Base-by-base conservation (phyloP, 768 basidiomycete species). In the Phylloporus sp. region DNA sequence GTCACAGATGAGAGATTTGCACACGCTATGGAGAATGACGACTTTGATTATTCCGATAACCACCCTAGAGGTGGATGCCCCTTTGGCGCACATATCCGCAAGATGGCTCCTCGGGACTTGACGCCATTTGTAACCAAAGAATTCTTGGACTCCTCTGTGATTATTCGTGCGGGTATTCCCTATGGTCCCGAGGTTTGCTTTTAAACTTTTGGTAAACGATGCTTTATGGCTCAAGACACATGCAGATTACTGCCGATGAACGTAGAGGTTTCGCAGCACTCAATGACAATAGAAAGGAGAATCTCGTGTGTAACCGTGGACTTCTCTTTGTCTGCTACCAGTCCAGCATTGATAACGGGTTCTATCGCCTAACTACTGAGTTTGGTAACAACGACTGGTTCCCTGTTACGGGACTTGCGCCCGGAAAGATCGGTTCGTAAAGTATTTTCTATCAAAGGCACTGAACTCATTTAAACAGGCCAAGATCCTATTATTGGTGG, bases 1-100 rank as follows among this genome's bases (percentile, higher is more conserved):
- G 56, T 69, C 27, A 78, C 80, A 50, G 73, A 80, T 49, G 68
- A 61, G 6, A 57, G 26, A 6, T 68, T 73, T 6, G 49, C 13
- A 4, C 71, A 79, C 59, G 61, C 68, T 10, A 54, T 68, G 20
- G 74, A 74, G 55, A 65, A 74, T 54, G 77, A 80, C 67, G 56
- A 69, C 29, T 79, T 74, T 48, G 71, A 66, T 53, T 74, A 63
- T 34, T 45, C 60, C 4, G 41, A 50, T 26, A 52, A 44, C 8
- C 52, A 61, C 26, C 45, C 46, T 43, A 18, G 6, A 15, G 11
- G 12, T 2, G 52, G 47, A 36, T 73, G 72, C 51, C 79, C 79
- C 11, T 78, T 79, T 59, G 74, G 76, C 24, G 76, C 76, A 1
- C 77, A 79, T 49, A 63, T 72, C 39, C 73, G 78, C 23, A 79